phyloP scores from a whole-genome alignment of 2,329 filamentous ascomycete species.

The Macrophomina tecta region DNA sequence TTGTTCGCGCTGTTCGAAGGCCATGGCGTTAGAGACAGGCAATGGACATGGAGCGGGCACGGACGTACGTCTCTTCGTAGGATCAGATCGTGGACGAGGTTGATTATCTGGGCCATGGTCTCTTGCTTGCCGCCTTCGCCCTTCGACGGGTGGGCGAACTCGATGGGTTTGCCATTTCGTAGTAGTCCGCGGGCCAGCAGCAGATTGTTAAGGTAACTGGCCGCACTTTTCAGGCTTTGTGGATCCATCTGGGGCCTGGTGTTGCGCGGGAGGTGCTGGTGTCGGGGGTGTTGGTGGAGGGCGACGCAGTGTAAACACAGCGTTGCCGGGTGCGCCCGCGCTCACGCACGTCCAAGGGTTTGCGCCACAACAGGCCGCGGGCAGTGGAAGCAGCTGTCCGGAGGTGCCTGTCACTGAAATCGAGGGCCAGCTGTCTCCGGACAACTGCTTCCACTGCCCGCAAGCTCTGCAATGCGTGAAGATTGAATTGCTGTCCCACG shows the following conservation, averaged over 20 bases:
- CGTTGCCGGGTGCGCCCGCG: conserved; percentile 16
- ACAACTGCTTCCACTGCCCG: no score
- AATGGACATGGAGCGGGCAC: background rate
- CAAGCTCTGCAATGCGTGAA: no score
- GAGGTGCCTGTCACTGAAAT: no score
- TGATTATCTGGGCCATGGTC: conserved; percentile 86
- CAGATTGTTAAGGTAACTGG: conserved; percentile 69
- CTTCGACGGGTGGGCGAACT: conserved; percentile 77
- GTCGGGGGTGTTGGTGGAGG: background rate
- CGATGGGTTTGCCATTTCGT: conserved; percentile 72
- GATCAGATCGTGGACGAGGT: conserved; percentile 92
- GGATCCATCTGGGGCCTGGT: conserved; percentile 42
- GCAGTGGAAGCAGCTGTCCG: no score
- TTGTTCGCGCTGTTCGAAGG: conserved; percentile 74
- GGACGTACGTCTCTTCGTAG: conserved; percentile 79
- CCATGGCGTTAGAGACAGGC: background rate
- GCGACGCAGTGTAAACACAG: conserved; percentile 17
- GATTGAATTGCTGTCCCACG: no score
- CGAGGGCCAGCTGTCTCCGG: no score
- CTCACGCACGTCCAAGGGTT: background rate
- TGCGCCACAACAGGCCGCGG: no score
- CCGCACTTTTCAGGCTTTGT: conserved; percentile 64
- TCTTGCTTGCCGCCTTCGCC: conserved; percentile 67
- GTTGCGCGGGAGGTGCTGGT: background rate
- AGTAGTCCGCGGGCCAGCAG: conserved; percentile 68